Base-by-base conservation (phyloP, 164 flowering plant species). In the Platanus orientalis region DNA sequence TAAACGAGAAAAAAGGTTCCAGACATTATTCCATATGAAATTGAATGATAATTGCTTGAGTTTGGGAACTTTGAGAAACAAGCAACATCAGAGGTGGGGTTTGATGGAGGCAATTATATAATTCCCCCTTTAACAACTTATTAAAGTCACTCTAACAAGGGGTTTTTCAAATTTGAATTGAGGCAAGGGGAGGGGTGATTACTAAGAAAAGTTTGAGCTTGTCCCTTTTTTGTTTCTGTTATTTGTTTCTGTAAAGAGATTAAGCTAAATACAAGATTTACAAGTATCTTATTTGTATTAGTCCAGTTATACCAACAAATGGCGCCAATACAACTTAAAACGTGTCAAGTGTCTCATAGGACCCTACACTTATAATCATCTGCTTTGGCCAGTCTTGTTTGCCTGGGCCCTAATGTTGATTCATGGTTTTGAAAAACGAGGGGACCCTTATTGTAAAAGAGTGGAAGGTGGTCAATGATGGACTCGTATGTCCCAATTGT, bases 31-130 rank as follows among this genome's bases (percentile, higher is more conserved):
- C 30, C 44, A 56, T n/a, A 32, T 56, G n/a, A 30, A 30, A 56
- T 4, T 2, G n/a, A 36, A 62, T 66, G 52, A 69, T 62, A 67
- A 64, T 72, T 63, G 61, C 79, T 76, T 73, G 39, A 54, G 55
- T 28, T 59, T 47, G 47, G 73, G 74, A 63, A 66, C 67, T 65
- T 69, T 78, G 58, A 71, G 44, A 50, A 32, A 34, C 69, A 78
- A 77, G 80, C 75, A 71, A 70, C 62, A 56, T 63, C 12, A 61
- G 44, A 25, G 54, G 60, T 57, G 60, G 32, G 16, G 61, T 64
- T 64, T 11, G 40, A 7, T 54, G 13, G 13, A 55, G 45, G 13
- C 56, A 62, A 49, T 6, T 20, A 11, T 48, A 42, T 7, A 16
- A 4, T 12, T 4, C 17, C 1, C 23, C 50, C 34, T 42, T 34